Evolutionary conservation across 495 filamentous ascomycete genomes (phyloP).

Genomic region (Neurospora terricola): DNA sequence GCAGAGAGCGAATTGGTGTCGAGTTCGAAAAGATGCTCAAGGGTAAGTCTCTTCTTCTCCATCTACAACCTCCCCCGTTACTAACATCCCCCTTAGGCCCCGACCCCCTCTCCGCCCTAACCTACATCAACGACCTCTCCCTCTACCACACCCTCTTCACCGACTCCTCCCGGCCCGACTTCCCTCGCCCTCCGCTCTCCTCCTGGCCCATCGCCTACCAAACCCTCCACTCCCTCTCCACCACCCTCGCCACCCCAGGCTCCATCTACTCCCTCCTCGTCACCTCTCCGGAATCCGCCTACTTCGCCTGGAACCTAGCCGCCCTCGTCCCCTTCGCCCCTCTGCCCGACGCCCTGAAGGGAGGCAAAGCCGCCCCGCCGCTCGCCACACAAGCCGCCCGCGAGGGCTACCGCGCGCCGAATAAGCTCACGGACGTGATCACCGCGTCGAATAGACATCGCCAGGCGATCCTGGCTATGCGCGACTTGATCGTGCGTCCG

Average conservation of each 20-base stretch:
- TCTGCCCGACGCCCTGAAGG: conserved; percentile 34
- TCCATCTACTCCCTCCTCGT: conserved; percentile 47
- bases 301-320: conserved; percentile 66
- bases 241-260: conserved; percentile 32
- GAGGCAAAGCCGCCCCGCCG: conserved; percentile 33
- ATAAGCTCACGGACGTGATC: conserved; percentile 59
- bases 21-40: conserved; percentile 88
- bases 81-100: conserved; percentile 39
- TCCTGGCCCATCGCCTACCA: conserved; percentile 43
- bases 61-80: not conserved
- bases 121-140: conserved; percentile 60
- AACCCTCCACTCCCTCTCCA: conserved; percentile 35
- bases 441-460: conserved; percentile 50
- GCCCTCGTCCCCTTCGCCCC: conserved; percentile 68
- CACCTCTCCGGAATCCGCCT: conserved; percentile 47
- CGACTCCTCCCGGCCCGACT: conserved; percentile 38
- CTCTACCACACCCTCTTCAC: conserved; percentile 79
- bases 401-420: conserved; percentile 72
- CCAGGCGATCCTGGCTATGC: conserved; percentile 48
- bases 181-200: conserved; percentile 26
- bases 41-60: conserved; percentile 34
- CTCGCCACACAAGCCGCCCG: conserved; percentile 48
- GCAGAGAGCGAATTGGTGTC: conserved; percentile 71
- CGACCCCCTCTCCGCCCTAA: conserved; percentile 56
- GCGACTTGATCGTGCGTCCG: conserved; percentile 31